Conservation (phyloP, 495 filamentous ascomycete species). For the Oidiodendron maius region DNA sequence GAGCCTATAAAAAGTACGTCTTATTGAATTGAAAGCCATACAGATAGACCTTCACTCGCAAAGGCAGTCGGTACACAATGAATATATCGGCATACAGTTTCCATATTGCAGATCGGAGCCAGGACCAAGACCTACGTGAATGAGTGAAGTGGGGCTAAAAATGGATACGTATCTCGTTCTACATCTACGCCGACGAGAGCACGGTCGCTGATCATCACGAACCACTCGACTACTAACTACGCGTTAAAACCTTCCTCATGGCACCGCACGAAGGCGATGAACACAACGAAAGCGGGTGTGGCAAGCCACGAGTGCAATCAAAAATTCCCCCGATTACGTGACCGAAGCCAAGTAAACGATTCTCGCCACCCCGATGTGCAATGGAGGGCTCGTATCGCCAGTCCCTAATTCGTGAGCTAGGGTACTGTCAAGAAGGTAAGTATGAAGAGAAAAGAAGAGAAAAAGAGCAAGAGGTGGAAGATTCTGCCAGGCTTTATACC, state of each 20-base stretch:
- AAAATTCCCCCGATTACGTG: conserved; percentile 64
- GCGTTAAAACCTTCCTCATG: conserved; percentile 37
- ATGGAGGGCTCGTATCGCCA: conserved; percentile 61
- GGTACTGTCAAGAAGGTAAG: conserved; percentile 31
- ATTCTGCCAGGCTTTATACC: neutral
- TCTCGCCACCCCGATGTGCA: conserved; percentile 65
- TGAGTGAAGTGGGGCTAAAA: too few relatives aligned
- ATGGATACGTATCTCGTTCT: too few relatives aligned
- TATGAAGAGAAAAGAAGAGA: conserved; percentile 9
- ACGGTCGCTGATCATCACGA: neutral
- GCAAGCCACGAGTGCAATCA: conserved; percentile 37
- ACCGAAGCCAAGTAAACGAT: conserved; percentile 62
- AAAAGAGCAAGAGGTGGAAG: neutral
- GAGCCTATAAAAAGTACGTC: too few relatives aligned
- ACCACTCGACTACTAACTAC: neutral
- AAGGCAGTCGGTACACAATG: too few relatives aligned
- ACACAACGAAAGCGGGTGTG: conserved; percentile 45
- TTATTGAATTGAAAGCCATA: too few relatives aligned
- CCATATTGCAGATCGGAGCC: too few relatives aligned
- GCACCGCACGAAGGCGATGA: conserved; percentile 34
- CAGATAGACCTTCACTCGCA: too few relatives aligned
- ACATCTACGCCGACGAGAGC: too few relatives aligned
- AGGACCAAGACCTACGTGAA: too few relatives aligned
- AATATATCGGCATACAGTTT: too few relatives aligned
- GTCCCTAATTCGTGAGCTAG: conserved; percentile 54